Evolutionary conservation across 257 asterid species (phyloP).

Genomic region (Solanum arcanum): DNA sequence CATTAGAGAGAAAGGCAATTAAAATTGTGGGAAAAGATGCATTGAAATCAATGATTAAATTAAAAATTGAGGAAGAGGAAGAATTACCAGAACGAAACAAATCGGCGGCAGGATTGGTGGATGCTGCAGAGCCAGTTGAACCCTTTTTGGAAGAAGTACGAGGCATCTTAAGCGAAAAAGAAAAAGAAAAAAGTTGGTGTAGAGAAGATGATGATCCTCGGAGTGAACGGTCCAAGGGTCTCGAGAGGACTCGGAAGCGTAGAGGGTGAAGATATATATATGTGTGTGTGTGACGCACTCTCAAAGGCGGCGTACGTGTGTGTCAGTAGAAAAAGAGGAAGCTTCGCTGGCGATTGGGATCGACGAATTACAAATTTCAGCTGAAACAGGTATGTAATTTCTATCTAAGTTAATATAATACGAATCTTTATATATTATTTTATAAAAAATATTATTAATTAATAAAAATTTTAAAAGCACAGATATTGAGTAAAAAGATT

Average conservation of each 20-base stretch:
- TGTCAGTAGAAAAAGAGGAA: background rate
- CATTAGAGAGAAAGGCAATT: background rate
- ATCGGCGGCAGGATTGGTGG: constrained; percentile 61
- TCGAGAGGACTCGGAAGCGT: background rate
- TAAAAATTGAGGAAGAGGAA: background rate
- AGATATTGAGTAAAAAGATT: too few relatives aligned
- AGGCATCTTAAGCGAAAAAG: constrained; percentile 40
- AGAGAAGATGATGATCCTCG: background rate
- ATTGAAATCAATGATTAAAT: background rate
- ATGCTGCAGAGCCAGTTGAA: constrained; percentile 31
- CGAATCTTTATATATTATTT: too few relatives aligned
- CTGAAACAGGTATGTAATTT: background rate
- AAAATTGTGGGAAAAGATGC: background rate
- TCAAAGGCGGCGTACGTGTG: background rate
- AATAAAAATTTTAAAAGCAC: too few relatives aligned
- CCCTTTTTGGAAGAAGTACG: constrained; percentile 65
- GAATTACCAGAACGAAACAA: constrained; percentile 63
- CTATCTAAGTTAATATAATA: background rate
- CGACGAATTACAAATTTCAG: background rate
- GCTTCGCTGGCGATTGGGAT: background rate
- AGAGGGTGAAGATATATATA: background rate
- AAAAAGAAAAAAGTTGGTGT: background rate
- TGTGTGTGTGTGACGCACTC: background rate
- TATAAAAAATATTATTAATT: too few relatives aligned
- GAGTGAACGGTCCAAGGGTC: background rate